A percentile compares a stretch with the other conserved stretches of the same genome.
These are phyloP conservation scores for Phytophthora cajani DNA, from an alignment of 352 stramenopile species.

Conservation along the genomic window DNA sequence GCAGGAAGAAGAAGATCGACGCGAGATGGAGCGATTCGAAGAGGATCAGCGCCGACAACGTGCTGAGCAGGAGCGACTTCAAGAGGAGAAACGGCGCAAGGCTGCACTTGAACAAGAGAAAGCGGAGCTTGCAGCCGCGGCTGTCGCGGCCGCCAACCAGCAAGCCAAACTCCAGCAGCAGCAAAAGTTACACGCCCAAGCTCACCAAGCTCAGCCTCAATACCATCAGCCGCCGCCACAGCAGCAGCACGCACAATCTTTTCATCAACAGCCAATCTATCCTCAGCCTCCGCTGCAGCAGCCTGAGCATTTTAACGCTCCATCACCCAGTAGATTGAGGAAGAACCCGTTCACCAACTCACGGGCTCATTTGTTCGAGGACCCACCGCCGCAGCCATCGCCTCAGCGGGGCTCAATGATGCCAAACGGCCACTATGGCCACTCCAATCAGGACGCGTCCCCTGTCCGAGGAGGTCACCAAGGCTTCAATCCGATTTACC, in stretches of 20 bases:
- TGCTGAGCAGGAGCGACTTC: constrained; percentile 48
- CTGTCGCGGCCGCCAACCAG: constrained; percentile 41
- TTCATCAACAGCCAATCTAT: constrained; percentile 12
- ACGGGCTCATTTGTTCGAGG: constrained; percentile 59
- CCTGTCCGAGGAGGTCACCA: constrained; percentile 9
- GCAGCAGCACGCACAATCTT: constrained; percentile 6
- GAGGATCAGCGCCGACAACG: constrained; percentile 53
- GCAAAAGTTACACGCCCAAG: constrained; percentile 29
- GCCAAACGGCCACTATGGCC: constrained; percentile 5
- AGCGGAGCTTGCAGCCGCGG: constrained; percentile 41
- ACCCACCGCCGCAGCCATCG: constrained; percentile 28
- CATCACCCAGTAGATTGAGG: constrained; percentile 23
- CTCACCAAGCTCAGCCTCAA: constrained; percentile 16
- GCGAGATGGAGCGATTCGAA: constrained; percentile 59
- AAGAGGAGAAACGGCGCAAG: constrained; percentile 60
- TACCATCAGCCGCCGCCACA: constrained; percentile 7
- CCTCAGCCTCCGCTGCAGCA: constrained; percentile 4
- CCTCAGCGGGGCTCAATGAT: background rate
- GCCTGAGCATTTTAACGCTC: constrained; percentile 1
- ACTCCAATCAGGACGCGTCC: constrained; percentile 28
- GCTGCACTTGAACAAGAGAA: constrained; percentile 53
- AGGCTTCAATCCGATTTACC: background rate
- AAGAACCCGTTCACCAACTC: constrained; percentile 67
- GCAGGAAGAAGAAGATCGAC: constrained; percentile 66
- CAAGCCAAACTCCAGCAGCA: constrained; percentile 49